A percentile compares a stretch with the other conserved stretches of the same genome.
These are phyloP conservation scores for Filosporella fistucella DNA, from an alignment of 495 filamentous ascomycete species.

Conservation along the genomic window DNA sequence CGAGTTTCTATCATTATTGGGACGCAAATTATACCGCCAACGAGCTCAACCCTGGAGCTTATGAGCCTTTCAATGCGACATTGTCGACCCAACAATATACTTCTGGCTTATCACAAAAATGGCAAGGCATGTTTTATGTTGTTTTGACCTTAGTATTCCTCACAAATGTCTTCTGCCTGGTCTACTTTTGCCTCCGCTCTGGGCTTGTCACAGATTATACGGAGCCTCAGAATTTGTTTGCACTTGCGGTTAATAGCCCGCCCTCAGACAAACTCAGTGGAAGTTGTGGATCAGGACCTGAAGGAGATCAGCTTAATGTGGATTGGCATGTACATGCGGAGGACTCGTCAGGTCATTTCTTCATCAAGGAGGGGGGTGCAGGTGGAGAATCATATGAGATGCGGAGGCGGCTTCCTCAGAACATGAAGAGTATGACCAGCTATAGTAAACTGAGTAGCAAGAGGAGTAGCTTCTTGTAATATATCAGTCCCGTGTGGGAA, in stretches of 20 bases:
- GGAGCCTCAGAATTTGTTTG: constrained; percentile 68
- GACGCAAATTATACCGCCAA: constrained; percentile 39
- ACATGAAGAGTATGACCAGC: constrained; percentile 10
- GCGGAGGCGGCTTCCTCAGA: not conserved
- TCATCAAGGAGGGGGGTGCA: constrained; percentile 8
- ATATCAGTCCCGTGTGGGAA: too few species aligned
- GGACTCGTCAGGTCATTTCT: constrained; percentile 7
- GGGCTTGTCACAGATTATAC: constrained; percentile 70
- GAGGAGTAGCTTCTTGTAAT: constrained; percentile 15
- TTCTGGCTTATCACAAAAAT: constrained; percentile 48
- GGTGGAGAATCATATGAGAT: constrained; percentile 1
- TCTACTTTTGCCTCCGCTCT: constrained; percentile 34
- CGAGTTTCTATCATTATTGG: constrained; percentile 56
- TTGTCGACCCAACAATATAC: constrained; percentile 57
- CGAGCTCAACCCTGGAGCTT: constrained; percentile 27
- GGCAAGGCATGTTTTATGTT: constrained; percentile 61
- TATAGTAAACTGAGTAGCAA: constrained; percentile 13
- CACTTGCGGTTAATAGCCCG: constrained; percentile 65
- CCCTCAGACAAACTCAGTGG: constrained; percentile 48
- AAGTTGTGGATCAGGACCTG: constrained; percentile 60
- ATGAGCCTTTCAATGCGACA: constrained; percentile 52
- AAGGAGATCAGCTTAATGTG: constrained; percentile 45
- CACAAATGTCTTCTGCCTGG: constrained; percentile 57
- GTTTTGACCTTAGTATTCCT: constrained; percentile 56
- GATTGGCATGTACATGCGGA: constrained; percentile 48